Conservation (phyloP, 2,329 filamentous ascomycete genomes). For the Arthrinium puccinioides region DNA sequence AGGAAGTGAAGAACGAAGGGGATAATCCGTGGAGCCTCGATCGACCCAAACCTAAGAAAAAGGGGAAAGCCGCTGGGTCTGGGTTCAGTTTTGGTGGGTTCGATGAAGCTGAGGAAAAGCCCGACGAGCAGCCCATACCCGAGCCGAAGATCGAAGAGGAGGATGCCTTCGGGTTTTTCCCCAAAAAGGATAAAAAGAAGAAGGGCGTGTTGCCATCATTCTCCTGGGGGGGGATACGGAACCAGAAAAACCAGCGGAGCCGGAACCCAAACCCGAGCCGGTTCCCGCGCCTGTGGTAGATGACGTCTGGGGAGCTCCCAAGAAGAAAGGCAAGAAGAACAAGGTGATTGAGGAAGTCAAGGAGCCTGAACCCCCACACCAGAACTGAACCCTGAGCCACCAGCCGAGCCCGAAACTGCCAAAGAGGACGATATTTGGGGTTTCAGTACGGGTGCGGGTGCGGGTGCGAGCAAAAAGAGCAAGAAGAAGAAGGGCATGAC, state of each 20-base stretch:
- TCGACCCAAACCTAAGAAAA: constrained; percentile 44
- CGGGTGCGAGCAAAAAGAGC: constrained; percentile 18
- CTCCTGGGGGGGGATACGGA: constrained; percentile 19
- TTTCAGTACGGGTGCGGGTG: constrained; percentile 16
- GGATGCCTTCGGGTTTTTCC: constrained; percentile 19
- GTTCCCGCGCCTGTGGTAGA: constrained; percentile 5
- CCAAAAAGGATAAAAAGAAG: constrained; percentile 32
- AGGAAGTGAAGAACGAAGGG: constrained; percentile 33
- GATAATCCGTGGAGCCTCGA: constrained; percentile 43
- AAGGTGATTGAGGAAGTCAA: constrained; percentile 14
- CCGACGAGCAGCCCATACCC: too few species aligned
- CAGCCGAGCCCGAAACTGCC: constrained; percentile 18
- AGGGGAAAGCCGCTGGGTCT: constrained; percentile 33
- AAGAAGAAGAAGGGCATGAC: constrained; percentile 23
- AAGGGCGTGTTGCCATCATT: too few species aligned
- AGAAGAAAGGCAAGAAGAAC: constrained; percentile 15
- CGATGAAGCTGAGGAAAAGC: constrained; percentile 31
- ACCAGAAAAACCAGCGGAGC: constrained; percentile 12
- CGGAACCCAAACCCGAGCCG: constrained; percentile 7
- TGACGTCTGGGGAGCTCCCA: constrained; percentile 7
- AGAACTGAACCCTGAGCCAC: constrained; percentile 4
- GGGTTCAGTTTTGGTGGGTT: constrained; percentile 42
- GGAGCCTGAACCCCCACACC: constrained; percentile 11
- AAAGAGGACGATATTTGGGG: constrained; percentile 27
- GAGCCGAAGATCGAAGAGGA: constrained; percentile 25